Base-by-base conservation (phyloP, 176 grass and related monocot species). In the Avena insularis region DNA sequence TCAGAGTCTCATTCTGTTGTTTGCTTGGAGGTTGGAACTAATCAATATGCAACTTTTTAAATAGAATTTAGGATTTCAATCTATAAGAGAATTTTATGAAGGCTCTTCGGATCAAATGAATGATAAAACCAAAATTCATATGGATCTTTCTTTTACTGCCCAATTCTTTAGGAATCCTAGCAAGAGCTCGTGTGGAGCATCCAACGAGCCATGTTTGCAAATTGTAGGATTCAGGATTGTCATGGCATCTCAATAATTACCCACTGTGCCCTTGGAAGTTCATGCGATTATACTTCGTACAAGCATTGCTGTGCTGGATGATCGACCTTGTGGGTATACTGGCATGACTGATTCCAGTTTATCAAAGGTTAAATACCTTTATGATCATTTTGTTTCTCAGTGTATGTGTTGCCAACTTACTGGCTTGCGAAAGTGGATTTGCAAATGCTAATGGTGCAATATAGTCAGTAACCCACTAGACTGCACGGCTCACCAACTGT, bases 361-460 rank as follows among this genome's bases (percentile, higher is more conserved):
- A 71, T 62, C 2, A 23, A 45, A 55, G 46, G 20, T 21, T 1
- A 36, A 79, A 79, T 84, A n/a, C 43, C 21, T 21, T 45, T 74
- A 48, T 47, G 40, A 48, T 73, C 38, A 56, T 74, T 9, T 81
- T 83, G 17, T 69, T 75, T 75, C 58, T 47, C 9, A 17, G 51
- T 21, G 4, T 69, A 16, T 25, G 71, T 59, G 47, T 57, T 81
- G 33, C 57, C 21, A 15, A 4, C 56, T 79, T 80, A 29, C 21
- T 48, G 35, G 40, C 11, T 57, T 49, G 66, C 59, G 10, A 82
- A 71, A 71, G 14, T 45, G 29, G n/a, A 61, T 78, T n/a, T 14
- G 29, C 49, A 77, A 50, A 50, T 50, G 29, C 72, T 38, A 50
- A 36, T 82, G 51, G 43, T 64, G 70, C 77, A 80, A 66, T 59